A percentile compares a stretch with the other conserved stretches of the same genome.
phyloP scores from a whole-genome alignment of 2,329 filamentous ascomycete species.

The Monosporascus sp. region DNA sequence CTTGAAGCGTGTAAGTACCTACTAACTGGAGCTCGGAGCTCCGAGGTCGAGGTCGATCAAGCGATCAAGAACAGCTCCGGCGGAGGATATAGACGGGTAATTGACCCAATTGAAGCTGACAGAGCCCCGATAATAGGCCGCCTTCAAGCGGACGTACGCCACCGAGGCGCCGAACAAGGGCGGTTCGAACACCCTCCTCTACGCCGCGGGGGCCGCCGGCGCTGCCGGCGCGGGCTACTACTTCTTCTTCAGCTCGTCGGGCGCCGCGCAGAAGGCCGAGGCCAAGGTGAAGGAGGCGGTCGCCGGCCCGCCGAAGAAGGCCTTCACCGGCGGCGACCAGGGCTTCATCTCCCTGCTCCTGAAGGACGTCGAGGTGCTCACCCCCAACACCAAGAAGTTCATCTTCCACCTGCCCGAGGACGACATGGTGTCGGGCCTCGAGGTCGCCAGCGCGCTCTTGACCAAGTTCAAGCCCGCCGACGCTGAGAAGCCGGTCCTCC shows the following conservation, averaged over 20 bases:
- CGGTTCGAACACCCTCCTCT: conserved; percentile 54
- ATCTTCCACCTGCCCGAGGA: conserved; percentile 81
- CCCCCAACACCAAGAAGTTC: conserved; percentile 92
- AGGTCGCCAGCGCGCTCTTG: conserved; percentile 78
- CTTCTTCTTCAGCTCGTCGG: conserved; percentile 47
- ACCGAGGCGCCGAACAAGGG: conserved; percentile 50
- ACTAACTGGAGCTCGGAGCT: conserved; percentile 11
- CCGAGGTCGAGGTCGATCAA: background rate
- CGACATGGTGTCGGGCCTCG: conserved; percentile 77
- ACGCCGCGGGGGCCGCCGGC: conserved; percentile 53
- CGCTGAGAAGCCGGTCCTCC: conserved; percentile 77
- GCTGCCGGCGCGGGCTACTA: conserved; percentile 54
- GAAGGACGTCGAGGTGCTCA: conserved; percentile 71
- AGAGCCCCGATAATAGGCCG: conserved; percentile 9
- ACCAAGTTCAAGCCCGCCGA: conserved; percentile 86
- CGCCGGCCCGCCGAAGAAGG: conserved; percentile 37
- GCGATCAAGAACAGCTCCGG: background rate
- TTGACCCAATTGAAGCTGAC: conserved; percentile 9
- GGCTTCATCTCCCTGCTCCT: conserved; percentile 81
- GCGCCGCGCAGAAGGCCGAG: conserved; percentile 51
- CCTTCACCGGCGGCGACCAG: conserved; percentile 80
- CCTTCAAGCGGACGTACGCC: conserved; percentile 53
- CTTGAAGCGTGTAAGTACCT: conserved; percentile 45
- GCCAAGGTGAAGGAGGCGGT: conserved; percentile 43
- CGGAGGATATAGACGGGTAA: conserved; percentile 3